Evolutionary conservation across 192 early-diverging fungal genomes (phyloP).

Genomic region (Pecoramyces ruminantium): DNA sequence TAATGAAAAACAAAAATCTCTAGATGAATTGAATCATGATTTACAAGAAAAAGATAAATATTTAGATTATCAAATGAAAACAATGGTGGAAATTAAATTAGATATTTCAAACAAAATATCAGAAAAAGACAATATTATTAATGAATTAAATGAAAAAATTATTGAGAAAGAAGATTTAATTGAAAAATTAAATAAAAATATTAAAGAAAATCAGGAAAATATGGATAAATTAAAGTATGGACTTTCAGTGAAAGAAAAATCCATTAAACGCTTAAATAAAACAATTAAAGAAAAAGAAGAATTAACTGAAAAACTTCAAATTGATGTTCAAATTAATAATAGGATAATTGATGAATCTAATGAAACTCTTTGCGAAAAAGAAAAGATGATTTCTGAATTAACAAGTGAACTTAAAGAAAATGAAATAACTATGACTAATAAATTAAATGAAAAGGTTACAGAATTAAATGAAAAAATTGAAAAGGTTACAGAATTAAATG

Average conservation of each 20-base stretch:
- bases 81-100: background rate
- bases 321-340: background rate
- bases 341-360: background rate
- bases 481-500: background rate
- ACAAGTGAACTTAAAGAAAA: background rate
- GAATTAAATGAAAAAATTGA: background rate
- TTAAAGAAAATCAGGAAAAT: background rate
- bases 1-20: too few species aligned
- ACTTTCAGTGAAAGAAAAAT: background rate
- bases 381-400: background rate
- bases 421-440: background rate
- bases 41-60: background rate
- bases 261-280: background rate
- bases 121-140: background rate
- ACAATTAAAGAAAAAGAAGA: background rate
- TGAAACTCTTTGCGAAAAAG: background rate
- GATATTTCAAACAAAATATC: background rate
- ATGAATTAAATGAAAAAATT: background rate
- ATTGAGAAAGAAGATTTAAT: background rate
- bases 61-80: background rate
- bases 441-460: background rate
- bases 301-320: background rate
- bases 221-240: background rate
- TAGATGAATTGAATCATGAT: too few species aligned
- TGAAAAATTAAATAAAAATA: background rate